A percentile compares a stretch with the other conserved stretches of the same genome.
phyloP scores from a whole-genome alignment of 257 asterid species.

The Solanum paucissectum region DNA sequence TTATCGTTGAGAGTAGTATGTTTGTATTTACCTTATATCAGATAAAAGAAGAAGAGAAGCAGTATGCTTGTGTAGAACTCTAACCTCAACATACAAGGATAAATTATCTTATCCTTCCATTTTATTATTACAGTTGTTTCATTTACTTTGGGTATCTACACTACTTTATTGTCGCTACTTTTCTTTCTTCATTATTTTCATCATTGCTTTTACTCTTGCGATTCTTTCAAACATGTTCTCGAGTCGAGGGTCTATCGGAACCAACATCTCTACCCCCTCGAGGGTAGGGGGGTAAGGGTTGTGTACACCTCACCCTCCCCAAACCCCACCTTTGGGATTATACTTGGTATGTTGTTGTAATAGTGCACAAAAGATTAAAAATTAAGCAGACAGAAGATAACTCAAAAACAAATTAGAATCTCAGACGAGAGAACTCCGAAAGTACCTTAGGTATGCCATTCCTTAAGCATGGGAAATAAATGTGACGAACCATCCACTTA shows the following conservation, averaged over 20 bases:
- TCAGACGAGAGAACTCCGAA: not conserved
- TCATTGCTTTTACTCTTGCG: not conserved
- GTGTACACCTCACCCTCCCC: not conserved
- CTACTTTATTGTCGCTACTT: not conserved
- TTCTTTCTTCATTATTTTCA: not conserved
- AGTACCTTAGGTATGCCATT: conserved; percentile 87
- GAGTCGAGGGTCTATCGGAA: not conserved
- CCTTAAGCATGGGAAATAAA: conserved; percentile 85
- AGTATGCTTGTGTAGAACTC: not conserved
- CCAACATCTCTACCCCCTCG: not conserved
- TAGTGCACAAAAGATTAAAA: not conserved
- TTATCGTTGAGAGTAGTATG: not conserved
- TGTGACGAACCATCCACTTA: conserved; percentile 97
- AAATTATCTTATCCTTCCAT: not conserved
- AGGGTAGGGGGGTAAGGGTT: not conserved
- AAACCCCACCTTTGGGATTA: not conserved
- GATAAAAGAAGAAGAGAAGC: not conserved
- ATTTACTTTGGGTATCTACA: not conserved
- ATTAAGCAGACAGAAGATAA: not conserved
- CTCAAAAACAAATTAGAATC: not conserved
- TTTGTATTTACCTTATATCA: not conserved
- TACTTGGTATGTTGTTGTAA: not conserved
- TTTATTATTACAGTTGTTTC: not conserved
- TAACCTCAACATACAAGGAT: not conserved
- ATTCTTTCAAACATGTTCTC: not conserved